These are phyloP conservation scores for Avena sativa DNA, from an alignment of 176 grass and related monocot species.

Conservation along the genomic window DNA sequence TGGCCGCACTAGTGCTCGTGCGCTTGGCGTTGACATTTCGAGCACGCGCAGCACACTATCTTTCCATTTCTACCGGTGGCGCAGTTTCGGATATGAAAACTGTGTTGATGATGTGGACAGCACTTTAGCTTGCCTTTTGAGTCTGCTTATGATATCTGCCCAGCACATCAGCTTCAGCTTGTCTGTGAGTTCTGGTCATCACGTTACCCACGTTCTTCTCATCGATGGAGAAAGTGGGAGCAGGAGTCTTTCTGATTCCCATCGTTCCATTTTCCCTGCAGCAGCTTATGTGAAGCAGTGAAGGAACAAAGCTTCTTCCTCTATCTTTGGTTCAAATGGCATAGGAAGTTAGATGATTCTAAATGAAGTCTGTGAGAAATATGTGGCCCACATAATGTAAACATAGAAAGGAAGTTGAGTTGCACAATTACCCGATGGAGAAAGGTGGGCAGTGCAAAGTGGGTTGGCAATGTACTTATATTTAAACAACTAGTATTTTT, in stretches of 20 bases:
- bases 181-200: slow-evolving; percentile 12
- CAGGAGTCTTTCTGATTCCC: background rate
- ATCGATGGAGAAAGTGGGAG: background rate
- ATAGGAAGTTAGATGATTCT: background rate
- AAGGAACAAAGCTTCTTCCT: no score
- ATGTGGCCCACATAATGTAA: background rate
- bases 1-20: slow-evolving; percentile 1
- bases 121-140: slow-evolving; percentile 11
- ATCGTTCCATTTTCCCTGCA: background rate
- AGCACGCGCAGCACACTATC: slow-evolving; percentile 19
- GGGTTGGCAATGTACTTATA: background rate
- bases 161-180: background rate
- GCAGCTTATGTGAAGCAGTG: background rate
- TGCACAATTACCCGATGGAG: background rate
- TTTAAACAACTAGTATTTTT: background rate
- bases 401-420: background rate
- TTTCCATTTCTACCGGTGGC: slow-evolving; percentile 17
- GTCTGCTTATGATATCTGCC: background rate
- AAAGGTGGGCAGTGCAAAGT: background rate
- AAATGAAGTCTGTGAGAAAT: background rate
- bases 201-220: slow-evolving; percentile 40
- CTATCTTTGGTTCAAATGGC: no score
- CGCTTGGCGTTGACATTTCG: slow-evolving; percentile 30
- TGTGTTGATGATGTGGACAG: slow-evolving; percentile 32
- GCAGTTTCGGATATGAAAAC: slow-evolving; percentile 22